Percentiles rank a stretch among this genome's conserved stretches.
Conservation (phyloP, 139 green algal genomes). For the Desmodesmus armatus region DNA sequence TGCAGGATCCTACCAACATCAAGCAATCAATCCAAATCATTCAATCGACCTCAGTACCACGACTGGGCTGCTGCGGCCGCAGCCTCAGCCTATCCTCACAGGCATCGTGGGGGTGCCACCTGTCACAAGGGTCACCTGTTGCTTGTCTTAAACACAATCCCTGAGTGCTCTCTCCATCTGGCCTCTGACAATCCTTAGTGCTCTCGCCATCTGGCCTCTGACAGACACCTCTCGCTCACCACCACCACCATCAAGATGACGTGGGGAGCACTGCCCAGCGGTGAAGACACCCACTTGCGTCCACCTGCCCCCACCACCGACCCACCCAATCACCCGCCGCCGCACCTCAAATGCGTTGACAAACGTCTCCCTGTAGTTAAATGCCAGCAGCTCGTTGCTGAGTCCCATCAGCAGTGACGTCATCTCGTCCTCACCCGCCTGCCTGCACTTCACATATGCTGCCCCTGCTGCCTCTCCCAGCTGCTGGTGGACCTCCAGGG, state of each 20-base stretch:
- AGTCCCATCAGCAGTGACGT: slow-evolving; percentile 52
- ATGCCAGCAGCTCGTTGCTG: slow-evolving; percentile 50
- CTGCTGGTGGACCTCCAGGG: slow-evolving; percentile 49
- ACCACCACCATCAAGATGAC: neutral
- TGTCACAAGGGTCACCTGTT: too few species aligned
- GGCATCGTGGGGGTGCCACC: too few species aligned
- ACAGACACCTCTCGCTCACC: neutral
- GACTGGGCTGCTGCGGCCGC: too few species aligned
- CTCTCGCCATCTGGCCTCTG: neutral
- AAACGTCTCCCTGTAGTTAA: slow-evolving; percentile 56
- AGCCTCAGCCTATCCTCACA: too few species aligned
- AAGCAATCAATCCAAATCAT: too few species aligned
- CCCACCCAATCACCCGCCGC: neutral
- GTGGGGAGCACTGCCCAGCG: neutral
- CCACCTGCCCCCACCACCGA: too few species aligned
- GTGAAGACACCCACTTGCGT: too few species aligned
- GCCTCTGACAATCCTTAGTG: neutral
- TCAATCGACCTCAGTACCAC: too few species aligned
- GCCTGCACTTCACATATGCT: slow-evolving; percentile 49
- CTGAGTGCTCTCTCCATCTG: neutral
- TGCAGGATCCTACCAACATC: too few species aligned
- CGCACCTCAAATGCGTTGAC: slow-evolving; percentile 50
- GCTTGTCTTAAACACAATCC: neutral
- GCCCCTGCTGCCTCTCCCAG: slow-evolving; percentile 52
- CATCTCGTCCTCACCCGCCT: slow-evolving; percentile 48